Conservation (phyloP, 108 stramenopile species). For the Fragilaria crotonensis region DNA sequence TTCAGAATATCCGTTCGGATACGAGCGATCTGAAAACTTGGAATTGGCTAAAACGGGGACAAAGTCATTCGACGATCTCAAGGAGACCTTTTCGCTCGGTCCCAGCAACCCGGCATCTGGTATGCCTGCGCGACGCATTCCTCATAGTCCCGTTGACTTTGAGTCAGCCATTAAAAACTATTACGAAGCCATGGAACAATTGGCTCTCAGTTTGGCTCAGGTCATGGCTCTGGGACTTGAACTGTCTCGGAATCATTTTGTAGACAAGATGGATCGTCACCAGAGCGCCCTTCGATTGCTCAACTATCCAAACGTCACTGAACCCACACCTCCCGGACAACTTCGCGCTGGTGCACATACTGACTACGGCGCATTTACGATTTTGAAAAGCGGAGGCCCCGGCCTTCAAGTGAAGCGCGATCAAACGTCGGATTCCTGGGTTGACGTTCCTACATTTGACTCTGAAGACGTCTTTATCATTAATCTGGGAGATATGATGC, state of each 20-base stretch:
- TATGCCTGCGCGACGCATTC: conserved; percentile 65
- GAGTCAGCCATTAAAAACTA: conserved; percentile 35
- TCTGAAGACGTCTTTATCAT: conserved; percentile 48
- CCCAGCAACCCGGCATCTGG: conserved; percentile 49
- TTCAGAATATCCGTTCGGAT: conserved; percentile 69
- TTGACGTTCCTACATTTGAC: conserved; percentile 46
- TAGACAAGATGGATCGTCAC: conserved; percentile 54
- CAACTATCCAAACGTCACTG: conserved; percentile 49
- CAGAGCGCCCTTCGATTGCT: conserved; percentile 63
- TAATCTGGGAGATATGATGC: conserved; percentile 90
- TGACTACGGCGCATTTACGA: conserved; percentile 84
- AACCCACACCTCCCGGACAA: background rate
- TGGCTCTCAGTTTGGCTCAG: conserved; percentile 42
- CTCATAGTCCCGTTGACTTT: conserved; percentile 24
- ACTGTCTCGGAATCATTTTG: conserved; percentile 39
- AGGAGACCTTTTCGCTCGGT: conserved; percentile 82
- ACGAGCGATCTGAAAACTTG: conserved; percentile 52
- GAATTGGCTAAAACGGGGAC: conserved; percentile 23
- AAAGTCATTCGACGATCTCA: conserved; percentile 36
- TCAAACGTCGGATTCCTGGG: conserved; percentile 25
- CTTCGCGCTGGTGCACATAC: conserved; percentile 74
- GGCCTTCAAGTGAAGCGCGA: conserved; percentile 52
- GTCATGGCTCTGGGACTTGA: conserved; percentile 70
- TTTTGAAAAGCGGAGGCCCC: conserved; percentile 55
- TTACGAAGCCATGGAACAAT: conserved; percentile 57